Conservation (phyloP, 2,329 filamentous ascomycete species). For the Fusarium citri region DNA sequence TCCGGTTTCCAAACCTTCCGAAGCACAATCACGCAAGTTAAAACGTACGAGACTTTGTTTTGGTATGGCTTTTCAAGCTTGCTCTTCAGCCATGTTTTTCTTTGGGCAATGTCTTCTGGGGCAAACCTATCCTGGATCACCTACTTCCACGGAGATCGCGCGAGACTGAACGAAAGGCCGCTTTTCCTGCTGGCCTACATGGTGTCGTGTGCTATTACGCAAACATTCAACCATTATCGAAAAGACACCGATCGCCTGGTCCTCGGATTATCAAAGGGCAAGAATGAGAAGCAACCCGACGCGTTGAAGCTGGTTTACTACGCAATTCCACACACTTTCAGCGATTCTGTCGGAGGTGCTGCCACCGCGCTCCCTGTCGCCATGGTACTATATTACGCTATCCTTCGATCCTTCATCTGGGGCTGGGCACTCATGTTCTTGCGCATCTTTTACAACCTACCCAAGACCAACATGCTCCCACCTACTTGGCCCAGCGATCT, state of each 20-base stretch:
- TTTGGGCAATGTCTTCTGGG: slow-evolving; percentile 72
- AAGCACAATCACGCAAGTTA: slow-evolving; percentile 66
- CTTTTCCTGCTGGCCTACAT: slow-evolving; percentile 83
- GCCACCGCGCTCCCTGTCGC: slow-evolving; percentile 58
- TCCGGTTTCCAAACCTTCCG: slow-evolving; percentile 75
- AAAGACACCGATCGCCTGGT: slow-evolving; percentile 77
- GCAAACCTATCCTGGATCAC: slow-evolving; percentile 80
- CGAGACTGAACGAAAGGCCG: slow-evolving; percentile 85
- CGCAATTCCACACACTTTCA: slow-evolving; percentile 55
- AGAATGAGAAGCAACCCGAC: slow-evolving; percentile 43
- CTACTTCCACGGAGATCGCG: slow-evolving; percentile 75
- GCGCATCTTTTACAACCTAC: slow-evolving; percentile 79
- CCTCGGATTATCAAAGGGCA: slow-evolving; percentile 46
- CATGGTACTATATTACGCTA: slow-evolving; percentile 69
- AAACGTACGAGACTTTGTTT: slow-evolving; percentile 75
- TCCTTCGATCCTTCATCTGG: slow-evolving; percentile 75
- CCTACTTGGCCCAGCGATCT: slow-evolving; percentile 67
- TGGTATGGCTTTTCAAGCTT: slow-evolving; percentile 84
- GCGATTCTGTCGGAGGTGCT: slow-evolving; percentile 55
- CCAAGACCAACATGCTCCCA: slow-evolving; percentile 74
- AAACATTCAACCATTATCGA: slow-evolving; percentile 76
- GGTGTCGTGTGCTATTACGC: slow-evolving; percentile 73
- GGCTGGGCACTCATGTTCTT: slow-evolving; percentile 76
- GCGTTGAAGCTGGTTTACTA: slow-evolving; percentile 52
- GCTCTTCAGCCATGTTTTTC: slow-evolving; percentile 83